Conservation (phyloP, 805 yeast genomes). For the Yarrowia osloensis region DNA sequence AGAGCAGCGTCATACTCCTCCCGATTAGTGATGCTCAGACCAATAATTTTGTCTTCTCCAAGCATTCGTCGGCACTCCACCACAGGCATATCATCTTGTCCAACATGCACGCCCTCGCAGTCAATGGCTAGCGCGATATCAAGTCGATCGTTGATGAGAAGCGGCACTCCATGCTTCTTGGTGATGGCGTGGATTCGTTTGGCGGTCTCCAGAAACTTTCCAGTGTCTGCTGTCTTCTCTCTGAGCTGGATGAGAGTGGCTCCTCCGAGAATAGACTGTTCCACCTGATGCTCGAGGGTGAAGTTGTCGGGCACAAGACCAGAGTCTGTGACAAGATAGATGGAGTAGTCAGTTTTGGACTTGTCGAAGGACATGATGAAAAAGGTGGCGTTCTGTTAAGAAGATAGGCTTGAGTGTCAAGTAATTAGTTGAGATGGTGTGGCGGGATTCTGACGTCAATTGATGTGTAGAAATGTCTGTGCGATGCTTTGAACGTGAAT, state of each 20-base stretch:
- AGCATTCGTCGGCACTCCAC: conserved; percentile 54
- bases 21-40: conserved; percentile 65
- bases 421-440: neutral
- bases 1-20: conserved; percentile 57
- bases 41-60: conserved; percentile 76
- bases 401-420: neutral
- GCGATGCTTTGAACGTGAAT: neutral
- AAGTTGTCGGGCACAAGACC: conserved; percentile 65
- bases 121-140: conserved; percentile 88
- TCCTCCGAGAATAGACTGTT: conserved; percentile 65
- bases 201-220: conserved; percentile 67
- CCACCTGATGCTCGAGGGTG: conserved; percentile 59
- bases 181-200: conserved; percentile 62
- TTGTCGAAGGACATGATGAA: neutral
- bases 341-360: conserved; percentile 50
- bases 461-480: neutral
- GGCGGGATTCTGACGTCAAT: too few species aligned
- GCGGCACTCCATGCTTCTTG: conserved; percentile 60
- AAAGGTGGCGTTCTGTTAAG: neutral
- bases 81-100: conserved; percentile 82
- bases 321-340: conserved; percentile 81
- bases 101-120: conserved; percentile 91
- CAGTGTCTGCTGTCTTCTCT: conserved; percentile 72
- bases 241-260: conserved; percentile 81
- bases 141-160: conserved; percentile 81